These are phyloP conservation scores for Phytophthora cajani DNA, from an alignment of 352 stramenopile genomes.

Conservation along the genomic window DNA sequence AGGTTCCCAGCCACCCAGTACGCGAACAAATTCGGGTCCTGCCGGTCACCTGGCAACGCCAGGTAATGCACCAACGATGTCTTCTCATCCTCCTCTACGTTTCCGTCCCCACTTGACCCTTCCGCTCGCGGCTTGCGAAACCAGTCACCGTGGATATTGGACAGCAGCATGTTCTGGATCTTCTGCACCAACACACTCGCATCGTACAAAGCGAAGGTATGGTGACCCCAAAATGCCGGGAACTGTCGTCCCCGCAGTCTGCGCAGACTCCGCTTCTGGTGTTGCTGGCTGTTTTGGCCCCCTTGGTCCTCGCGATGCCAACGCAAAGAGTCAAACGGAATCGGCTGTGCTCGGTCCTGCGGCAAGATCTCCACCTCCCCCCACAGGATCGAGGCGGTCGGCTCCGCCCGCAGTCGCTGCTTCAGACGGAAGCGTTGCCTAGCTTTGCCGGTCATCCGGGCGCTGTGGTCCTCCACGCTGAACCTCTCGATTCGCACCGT, in stretches of 20 bases:
- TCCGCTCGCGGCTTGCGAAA: slow-evolving; percentile 50
- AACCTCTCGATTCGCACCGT: slow-evolving; percentile 80
- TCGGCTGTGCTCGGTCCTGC: slow-evolving; percentile 41
- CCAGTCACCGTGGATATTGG: slow-evolving; percentile 77
- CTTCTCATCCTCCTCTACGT: slow-evolving; percentile 21
- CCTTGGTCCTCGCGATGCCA: slow-evolving; percentile 12
- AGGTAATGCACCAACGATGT: slow-evolving; percentile 39
- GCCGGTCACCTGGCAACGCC: slow-evolving; percentile 43
- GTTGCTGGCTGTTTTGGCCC: slow-evolving; percentile 1
- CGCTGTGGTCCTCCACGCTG: slow-evolving; percentile 46
- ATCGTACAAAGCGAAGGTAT: slow-evolving; percentile 69
- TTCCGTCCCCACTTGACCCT: slow-evolving; percentile 13
- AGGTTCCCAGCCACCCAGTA: slow-evolving; percentile 84
- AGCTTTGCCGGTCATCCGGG: slow-evolving; percentile 62
- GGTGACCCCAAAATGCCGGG: slow-evolving; percentile 55
- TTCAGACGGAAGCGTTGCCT: slow-evolving; percentile 73
- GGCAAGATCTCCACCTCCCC: slow-evolving; percentile 74
- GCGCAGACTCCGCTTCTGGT: slow-evolving; percentile 18
- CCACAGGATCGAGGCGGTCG: slow-evolving; percentile 17
- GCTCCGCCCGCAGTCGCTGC: slow-evolving; percentile 27
- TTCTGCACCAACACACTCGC: slow-evolving; percentile 57
- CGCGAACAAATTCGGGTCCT: slow-evolving; percentile 75
- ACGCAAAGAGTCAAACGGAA: slow-evolving; percentile 50
- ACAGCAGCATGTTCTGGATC: slow-evolving; percentile 74
- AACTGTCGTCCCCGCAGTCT: slow-evolving; percentile 39